Base-by-base conservation (phyloP, 2,329 filamentous ascomycete species). In the Cyanodermella asteris region DNA sequence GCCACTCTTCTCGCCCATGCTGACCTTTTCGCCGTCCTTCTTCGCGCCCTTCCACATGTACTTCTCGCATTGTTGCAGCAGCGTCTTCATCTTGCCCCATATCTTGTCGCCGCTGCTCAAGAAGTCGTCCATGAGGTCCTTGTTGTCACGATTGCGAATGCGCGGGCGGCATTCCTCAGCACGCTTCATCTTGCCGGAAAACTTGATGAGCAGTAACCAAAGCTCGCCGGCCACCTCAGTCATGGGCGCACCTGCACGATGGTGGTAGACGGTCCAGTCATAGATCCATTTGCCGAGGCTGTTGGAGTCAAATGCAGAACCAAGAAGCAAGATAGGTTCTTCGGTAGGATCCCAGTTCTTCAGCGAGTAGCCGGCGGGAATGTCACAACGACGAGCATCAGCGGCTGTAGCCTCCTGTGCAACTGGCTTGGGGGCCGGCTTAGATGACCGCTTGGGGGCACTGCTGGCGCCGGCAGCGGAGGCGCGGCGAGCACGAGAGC, bases 261-360 rank as follows among this genome's bases (percentile, higher is more conserved):
- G 72, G 46, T 74, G 72, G 55, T 78, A 91, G 34, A 93, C 78
- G 11, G 87, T 93, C 87, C 87, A 97, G 60, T 94, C 87, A 51
- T 91, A 97, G 43, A 97, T 90, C 87, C 87, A 97, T 54, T 93
- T 93, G 42, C 87, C 87, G 16, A 97, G 63, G 14, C 80, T 91
- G 61, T 94, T 93, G 43, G 84, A 78, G 45, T 94, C 87, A 43
- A 94, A 94, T 28, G 94, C 87, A 44, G 78, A 91, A 25, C 87
- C 87, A 13, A 94, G 63, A 14, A 97, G 65, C 44, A 93, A 72
- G 45, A 97, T 93, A 25, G 87, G 87, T 38, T 81, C 71, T 56
- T 94, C 84, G 15, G 68, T 71, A 1, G 84, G 84, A 46, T 97
- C 87, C 87, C 87, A 94, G 56, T 94, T 91, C 62, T 94, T 94